Base-by-base conservation (phyloP, 2,329 filamentous ascomycete genomes). In the Epichloe hybrida region DNA sequence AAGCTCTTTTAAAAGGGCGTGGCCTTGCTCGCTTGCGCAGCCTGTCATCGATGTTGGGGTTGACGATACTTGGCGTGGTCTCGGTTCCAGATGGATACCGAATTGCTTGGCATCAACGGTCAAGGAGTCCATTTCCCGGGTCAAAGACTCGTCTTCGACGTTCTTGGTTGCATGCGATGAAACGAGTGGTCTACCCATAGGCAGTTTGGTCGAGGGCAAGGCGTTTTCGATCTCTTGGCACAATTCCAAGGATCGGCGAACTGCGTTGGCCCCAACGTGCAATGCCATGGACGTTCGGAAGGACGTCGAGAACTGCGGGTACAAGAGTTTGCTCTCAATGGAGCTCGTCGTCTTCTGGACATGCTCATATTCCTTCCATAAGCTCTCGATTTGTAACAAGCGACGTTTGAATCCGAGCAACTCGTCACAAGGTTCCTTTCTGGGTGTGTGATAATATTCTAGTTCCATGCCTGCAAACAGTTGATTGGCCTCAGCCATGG, bases 301-400 rank as follows among this genome's bases (percentile, higher is more conserved):
- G 5, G 53, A 43, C 1, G 46, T 41, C n/a, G 57, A 50, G 34
- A 66, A 59, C 7, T 63, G 56, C 6, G 58, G 50, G n/a, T 66
- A 58, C 1, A 69, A 54, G 13, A 69, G 55, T 51, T 65, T 66
- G 52, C 62, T 66, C 52, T 69, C 64, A 8, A 69, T 65, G 2
- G 63, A 64, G 7, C 46, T 49, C 4, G 58, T 62, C 3, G 59
- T 59, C 38, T 59, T 65, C 40, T 57, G 50, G 31, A 66, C 60
- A 23, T 54, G 51, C 3, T 56, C 58, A 43, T 59, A 59, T 49
- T 69, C 66, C 42, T 63, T 67, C 57, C 54, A 59, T 13, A 68
- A 35, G 45, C 64, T 63, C 54, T 68, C 66, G 7, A 68, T 46
- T 50, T 65, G 66, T 6, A 69, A 53, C 1, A 65, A 20, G 34